phyloP scores from a whole-genome alignment of 2,329 filamentous ascomycete genomes.

The Pestalotiopsis sp. region DNA sequence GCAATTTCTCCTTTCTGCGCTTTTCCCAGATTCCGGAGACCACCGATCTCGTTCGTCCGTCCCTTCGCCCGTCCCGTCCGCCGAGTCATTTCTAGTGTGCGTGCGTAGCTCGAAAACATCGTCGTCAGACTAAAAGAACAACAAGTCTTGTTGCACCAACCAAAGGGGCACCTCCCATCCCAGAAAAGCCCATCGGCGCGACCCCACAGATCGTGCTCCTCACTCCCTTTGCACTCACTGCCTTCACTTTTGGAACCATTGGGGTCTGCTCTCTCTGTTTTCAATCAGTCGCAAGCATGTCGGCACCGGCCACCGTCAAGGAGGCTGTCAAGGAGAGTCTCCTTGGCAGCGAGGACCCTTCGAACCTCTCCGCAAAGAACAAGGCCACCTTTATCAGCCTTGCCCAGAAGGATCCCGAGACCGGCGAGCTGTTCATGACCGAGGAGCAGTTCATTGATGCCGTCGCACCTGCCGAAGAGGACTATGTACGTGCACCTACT shows the following conservation, averaged over 20 bases:
- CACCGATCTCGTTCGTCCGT: not conserved
- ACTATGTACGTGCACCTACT: slow-evolving; percentile 73
- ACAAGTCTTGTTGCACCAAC: not conserved
- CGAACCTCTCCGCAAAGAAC: slow-evolving; percentile 73
- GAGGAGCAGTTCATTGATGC: slow-evolving; percentile 89
- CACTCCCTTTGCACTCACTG: not conserved
- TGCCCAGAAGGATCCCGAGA: slow-evolving; percentile 74
- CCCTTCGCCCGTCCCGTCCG: not conserved
- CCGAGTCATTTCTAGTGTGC: slow-evolving; percentile 4
- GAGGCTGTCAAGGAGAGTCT: slow-evolving; percentile 81
- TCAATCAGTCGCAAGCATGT: slow-evolving; percentile 34
- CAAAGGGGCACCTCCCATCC: not conserved
- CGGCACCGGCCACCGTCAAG: slow-evolving; percentile 56
- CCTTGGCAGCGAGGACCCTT: slow-evolving; percentile 62
- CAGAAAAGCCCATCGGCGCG: not conserved
- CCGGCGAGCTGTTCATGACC: slow-evolving; percentile 79
- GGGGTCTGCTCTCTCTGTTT: not conserved
- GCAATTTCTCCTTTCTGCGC: not conserved
- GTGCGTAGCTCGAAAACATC: not conserved
- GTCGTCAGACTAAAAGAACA: not conserved
- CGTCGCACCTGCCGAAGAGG: slow-evolving; percentile 82
- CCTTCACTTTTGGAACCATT: not conserved
- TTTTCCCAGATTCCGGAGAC: not conserved
- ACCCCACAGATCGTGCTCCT: not conserved
- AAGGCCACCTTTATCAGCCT: slow-evolving; percentile 76